Percentiles rank a stretch among this genome's conserved stretches.
Conservation (phyloP, 257 asterid genomes). For the Lavandula angustifolia region DNA sequence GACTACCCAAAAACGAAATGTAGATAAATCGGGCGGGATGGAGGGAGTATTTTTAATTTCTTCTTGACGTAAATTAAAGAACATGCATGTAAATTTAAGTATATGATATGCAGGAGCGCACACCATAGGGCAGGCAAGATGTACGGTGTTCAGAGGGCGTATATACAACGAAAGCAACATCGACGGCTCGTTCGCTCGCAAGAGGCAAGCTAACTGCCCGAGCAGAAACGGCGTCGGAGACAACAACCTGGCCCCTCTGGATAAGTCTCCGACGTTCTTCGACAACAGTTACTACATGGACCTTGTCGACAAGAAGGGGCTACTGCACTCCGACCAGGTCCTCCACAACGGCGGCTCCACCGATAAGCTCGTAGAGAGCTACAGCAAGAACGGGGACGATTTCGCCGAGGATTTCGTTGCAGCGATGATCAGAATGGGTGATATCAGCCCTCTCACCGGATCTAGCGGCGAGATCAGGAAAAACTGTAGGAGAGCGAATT, state of each 20-base stretch:
- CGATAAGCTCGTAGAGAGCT: constrained; percentile 32
- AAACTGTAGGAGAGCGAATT: constrained; percentile 28
- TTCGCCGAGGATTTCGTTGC: constrained; percentile 40
- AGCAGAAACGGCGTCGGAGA: constrained; percentile 37
- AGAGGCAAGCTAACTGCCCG: constrained; percentile 42
- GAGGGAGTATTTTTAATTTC: too few species aligned
- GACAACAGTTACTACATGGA: constrained; percentile 41
- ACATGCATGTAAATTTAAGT: too few species aligned
- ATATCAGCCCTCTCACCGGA: constrained; percentile 47
- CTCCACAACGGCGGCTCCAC: constrained; percentile 40
- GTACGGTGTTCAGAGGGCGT: constrained; percentile 37
- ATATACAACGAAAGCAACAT: constrained; percentile 54
- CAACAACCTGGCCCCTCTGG: constrained; percentile 47
- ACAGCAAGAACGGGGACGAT: constrained; percentile 34
- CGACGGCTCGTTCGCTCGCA: constrained; percentile 37
- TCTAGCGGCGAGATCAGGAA: constrained; percentile 45
- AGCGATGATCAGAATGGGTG: constrained; percentile 57
- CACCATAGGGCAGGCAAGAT: constrained; percentile 55
- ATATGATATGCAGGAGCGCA: constrained; percentile 54
- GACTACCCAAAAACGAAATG: too few species aligned
- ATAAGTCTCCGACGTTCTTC: constrained; percentile 31
- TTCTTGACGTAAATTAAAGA: too few species aligned
- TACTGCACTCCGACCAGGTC: constrained; percentile 48
- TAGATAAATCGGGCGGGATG: too few species aligned
- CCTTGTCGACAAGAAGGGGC: constrained; percentile 37